A percentile compares a stretch with the other conserved stretches of the same genome.
These are phyloP conservation scores for Candida berthetii DNA, from an alignment of 805 yeast species.

Conservation along the genomic window DNA sequence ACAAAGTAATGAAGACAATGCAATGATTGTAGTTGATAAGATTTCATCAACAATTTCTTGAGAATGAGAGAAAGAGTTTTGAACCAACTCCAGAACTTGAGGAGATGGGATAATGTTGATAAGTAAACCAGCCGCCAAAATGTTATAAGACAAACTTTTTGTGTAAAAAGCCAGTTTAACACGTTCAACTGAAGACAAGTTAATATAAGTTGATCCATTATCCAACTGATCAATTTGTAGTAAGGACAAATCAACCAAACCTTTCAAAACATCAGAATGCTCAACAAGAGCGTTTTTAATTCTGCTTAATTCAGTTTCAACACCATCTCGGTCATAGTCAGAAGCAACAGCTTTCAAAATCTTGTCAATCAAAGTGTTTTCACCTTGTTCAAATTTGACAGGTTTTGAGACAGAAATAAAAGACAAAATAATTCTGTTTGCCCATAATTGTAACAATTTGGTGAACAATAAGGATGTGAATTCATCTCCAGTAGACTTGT, in stretches of 20 bases:
- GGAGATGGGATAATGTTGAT: constrained; percentile 39
- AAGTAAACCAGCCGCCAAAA: constrained; percentile 51
- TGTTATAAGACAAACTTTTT: constrained; percentile 52
- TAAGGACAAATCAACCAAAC: constrained; percentile 13
- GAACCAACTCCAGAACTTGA: constrained; percentile 38
- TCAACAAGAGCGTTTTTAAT: constrained; percentile 11
- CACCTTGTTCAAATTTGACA: neutral
- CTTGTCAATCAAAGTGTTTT: constrained; percentile 22
- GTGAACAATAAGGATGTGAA: constrained; percentile 26
- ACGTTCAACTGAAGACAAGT: constrained; percentile 41
- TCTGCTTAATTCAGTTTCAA: constrained; percentile 14
- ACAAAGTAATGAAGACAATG: constrained; percentile 51
- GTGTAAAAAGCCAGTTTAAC: constrained; percentile 44
- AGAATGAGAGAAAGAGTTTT: constrained; percentile 43
- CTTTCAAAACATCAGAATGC: constrained; percentile 5
- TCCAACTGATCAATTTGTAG: constrained; percentile 32
- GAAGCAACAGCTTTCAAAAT: constrained; percentile 23
- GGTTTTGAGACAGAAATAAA: constrained; percentile 1
- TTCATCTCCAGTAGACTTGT: constrained; percentile 29
- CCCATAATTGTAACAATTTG: constrained; percentile 18
- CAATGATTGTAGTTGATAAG: constrained; percentile 44
- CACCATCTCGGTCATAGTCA: constrained; percentile 19
- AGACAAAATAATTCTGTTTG: constrained; percentile 9
- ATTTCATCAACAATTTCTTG: constrained; percentile 46
- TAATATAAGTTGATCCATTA: constrained; percentile 50